Percentiles rank a stretch among this genome's conserved stretches.
Conservation (phyloP, 2,329 filamentous ascomycete genomes). For the Aspergillus costaricaensis region DNA sequence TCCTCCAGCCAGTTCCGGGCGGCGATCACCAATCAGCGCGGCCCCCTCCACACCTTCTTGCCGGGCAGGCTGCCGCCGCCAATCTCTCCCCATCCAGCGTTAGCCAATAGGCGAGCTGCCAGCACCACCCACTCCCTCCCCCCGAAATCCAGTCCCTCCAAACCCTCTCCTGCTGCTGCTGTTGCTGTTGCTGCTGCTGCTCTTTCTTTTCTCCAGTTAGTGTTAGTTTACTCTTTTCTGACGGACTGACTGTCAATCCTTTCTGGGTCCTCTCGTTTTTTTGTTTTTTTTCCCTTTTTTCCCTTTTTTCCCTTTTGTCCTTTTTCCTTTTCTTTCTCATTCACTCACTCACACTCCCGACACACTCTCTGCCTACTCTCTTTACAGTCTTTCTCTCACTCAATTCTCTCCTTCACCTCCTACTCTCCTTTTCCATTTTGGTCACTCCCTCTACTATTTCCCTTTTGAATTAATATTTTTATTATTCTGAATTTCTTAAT, state of each 20-base stretch:
- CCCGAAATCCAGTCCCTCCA: slow-evolving; percentile 12
- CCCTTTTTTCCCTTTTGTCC: slow-evolving; percentile 15
- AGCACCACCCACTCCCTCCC: neutral
- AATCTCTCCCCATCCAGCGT: slow-evolving; percentile 8
- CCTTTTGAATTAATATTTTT: slow-evolving; percentile 8
- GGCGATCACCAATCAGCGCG: slow-evolving; percentile 26
- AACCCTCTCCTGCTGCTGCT: neutral
- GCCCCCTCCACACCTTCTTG: slow-evolving; percentile 18
- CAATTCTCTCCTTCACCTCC: slow-evolving; percentile 28
- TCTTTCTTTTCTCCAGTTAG: slow-evolving; percentile 7
- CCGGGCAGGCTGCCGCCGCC: slow-evolving; percentile 16
- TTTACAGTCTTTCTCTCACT: slow-evolving; percentile 17
- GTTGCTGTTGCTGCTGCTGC: no score
- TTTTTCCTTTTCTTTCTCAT: slow-evolving; percentile 15
- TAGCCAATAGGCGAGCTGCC: neutral
- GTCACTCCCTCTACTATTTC: slow-evolving; percentile 15
- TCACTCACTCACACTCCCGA: slow-evolving; percentile 1
- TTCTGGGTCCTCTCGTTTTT: slow-evolving; percentile 19
- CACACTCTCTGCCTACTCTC: slow-evolving; percentile 20
- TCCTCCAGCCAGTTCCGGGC: slow-evolving; percentile 21
- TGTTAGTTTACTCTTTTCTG: no score
- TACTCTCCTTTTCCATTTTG: slow-evolving; percentile 26
- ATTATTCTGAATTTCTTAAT: slow-evolving; percentile 2
- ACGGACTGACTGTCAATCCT: slow-evolving; percentile 16
- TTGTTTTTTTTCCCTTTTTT: slow-evolving; percentile 21